Conservation (phyloP, 495 filamentous ascomycete species). For the Aspergillus bertholletiae region DNA sequence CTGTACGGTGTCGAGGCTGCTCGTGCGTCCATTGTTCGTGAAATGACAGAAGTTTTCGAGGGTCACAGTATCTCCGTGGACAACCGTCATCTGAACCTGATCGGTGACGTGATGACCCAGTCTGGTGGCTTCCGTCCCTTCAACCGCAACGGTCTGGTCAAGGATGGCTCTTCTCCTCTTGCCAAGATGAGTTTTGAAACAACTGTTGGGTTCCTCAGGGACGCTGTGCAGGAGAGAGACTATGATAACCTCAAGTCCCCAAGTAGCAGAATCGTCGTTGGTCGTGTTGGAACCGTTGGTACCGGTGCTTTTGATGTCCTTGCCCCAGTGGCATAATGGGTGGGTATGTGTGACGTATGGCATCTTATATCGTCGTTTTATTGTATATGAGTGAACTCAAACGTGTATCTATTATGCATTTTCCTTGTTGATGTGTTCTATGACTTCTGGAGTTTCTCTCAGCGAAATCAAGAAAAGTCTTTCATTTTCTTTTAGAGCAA, state of each 20-base stretch:
- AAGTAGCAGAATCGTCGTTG: conserved; percentile 83
- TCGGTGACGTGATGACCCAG: conserved; percentile 94
- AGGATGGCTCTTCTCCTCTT: conserved; percentile 78
- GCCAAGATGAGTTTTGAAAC: conserved; percentile 99
- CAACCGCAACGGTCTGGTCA: conserved; percentile 78
- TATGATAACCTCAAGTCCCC: conserved; percentile 85
- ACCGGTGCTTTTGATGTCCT: conserved; percentile 92
- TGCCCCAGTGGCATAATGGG: conserved; percentile 52
- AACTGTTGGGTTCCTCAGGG: conserved; percentile 85
- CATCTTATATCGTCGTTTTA: conserved; percentile 14
- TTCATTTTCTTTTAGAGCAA: conserved; percentile 33
- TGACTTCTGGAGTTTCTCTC: conserved; percentile 43
- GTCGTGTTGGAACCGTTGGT: conserved; percentile 74
- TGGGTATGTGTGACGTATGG: conserved; percentile 21
- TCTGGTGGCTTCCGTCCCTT: conserved; percentile 85
- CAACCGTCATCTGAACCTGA: conserved; percentile 87
- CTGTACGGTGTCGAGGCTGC: conserved; percentile 93
- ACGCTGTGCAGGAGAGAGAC: conserved; percentile 85
- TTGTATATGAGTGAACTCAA: conserved; percentile 19
- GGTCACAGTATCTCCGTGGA: conserved; percentile 94
- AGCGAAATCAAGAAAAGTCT: conserved; percentile 39
- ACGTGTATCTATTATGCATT: conserved; percentile 19
- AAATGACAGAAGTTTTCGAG: conserved; percentile 83
- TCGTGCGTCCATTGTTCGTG: conserved; percentile 77
- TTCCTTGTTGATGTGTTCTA: conserved; percentile 25